Conservation (phyloP, 306 rosid species). For the Rubus parviflorus region DNA sequence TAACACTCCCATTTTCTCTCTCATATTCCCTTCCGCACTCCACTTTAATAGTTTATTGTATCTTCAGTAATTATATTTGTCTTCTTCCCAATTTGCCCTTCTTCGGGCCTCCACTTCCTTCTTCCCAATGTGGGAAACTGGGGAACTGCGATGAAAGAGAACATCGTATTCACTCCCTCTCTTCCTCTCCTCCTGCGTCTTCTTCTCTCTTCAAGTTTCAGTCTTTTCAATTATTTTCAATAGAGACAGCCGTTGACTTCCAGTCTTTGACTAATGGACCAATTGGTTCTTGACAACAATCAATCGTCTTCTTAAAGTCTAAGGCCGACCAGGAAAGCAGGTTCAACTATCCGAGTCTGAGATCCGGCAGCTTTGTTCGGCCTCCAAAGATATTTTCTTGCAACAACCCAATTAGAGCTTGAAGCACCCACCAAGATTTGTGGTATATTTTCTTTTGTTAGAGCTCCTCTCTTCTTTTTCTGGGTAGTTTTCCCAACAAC, state of each 20-base stretch:
- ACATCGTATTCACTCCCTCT: slow-evolving; percentile 15
- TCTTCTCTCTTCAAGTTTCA: not conserved
- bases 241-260: slow-evolving; percentile 27
- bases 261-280: slow-evolving; percentile 52
- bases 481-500: too few species aligned
- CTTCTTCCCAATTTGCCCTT: too few species aligned
- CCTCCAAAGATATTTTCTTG: slow-evolving; percentile 71
- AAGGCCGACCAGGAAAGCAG: slow-evolving; percentile 84
- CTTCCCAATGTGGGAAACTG: too few species aligned
- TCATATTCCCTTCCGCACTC: too few species aligned
- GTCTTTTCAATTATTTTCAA: slow-evolving; percentile 17
- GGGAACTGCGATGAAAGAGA: too few species aligned
- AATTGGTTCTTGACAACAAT: slow-evolving; percentile 71
- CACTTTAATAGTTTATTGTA: too few species aligned
- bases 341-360: slow-evolving; percentile 87
- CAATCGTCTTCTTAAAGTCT: slow-evolving; percentile 74
- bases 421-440: slow-evolving; percentile 95
- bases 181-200: not conserved
- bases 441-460: slow-evolving; percentile 43
- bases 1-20: too few species aligned
- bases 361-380: slow-evolving; percentile 83
- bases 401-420: slow-evolving; percentile 84
- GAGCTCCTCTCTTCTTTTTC: too few species aligned
- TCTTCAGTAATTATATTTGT: too few species aligned
- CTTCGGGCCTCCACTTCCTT: too few species aligned